Evolutionary conservation across 1,139 yeast species (phyloP), one percentile per base, ranked within the genome.

Genomic region (Hyphopichia burtonii): DNA sequence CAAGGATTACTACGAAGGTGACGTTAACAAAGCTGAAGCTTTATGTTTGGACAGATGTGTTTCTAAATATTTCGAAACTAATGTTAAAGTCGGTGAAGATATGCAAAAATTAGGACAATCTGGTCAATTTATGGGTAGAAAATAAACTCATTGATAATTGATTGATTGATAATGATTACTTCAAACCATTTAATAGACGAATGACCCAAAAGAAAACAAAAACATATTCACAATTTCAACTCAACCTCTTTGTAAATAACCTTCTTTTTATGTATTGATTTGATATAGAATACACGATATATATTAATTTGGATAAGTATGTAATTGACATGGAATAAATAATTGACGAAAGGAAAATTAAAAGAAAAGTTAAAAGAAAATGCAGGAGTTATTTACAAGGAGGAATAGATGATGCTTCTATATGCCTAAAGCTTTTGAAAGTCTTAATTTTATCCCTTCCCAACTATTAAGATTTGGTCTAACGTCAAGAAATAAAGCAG

Each of bases 31-130:
- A 74, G 83, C 78, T 58, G 99, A 93, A 70, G 82, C 93, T 37
- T 76, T 88, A 44, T 93, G 99, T 67, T 78, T 94, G 54, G 99
- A 93, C 71, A 84, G 99, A 76, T 93, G 99, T 73, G 99, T 93
- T 49, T 82, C 96, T 57, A 93, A 93, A 69, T 93, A 93, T 70
- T 94, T 94, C 56, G 97, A 90, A 58, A 90, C 96, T 53, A 93
- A 93, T 65, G 94, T 89, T 52, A 87, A 90, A 71, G 96, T 94
- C 51, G 98, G 98, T 53, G 98, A 91, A 59, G 78, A 82, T 64
- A 83, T 84, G 90, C 90, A 84, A 68, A 76, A 80, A 59, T 67
- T 84, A 66, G 91, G 91, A 40, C 85, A 73, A 58, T 64, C 71
- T 36, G 77, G 78, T 49, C 74, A 67, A 52, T 71, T 74, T 57